Conservation (phyloP, 805 yeast genomes). For the Teunomyces atbi region DNA sequence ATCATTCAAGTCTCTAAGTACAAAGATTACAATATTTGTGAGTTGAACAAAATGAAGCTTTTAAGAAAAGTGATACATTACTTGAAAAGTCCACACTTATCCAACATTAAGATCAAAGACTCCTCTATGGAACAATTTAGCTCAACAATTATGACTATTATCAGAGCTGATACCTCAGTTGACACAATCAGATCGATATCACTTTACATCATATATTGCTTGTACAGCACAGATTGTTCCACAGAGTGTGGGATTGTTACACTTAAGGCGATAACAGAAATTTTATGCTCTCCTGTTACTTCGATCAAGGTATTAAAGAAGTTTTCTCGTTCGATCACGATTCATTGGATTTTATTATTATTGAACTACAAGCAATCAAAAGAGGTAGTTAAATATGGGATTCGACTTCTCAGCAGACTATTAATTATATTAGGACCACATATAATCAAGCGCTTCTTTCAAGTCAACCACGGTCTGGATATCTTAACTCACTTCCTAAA, state of each 20-base stretch:
- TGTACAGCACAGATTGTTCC: slow-evolving; percentile 43
- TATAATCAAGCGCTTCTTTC: slow-evolving; percentile 48
- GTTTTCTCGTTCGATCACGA: slow-evolving; percentile 53
- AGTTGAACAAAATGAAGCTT: slow-evolving; percentile 52
- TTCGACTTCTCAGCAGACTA: slow-evolving; percentile 50
- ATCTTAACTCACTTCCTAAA: slow-evolving; percentile 46
- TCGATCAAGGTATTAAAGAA: slow-evolving; percentile 40
- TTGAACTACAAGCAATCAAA: slow-evolving; percentile 37
- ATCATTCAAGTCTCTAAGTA: slow-evolving; percentile 48
- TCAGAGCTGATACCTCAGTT: slow-evolving; percentile 45
- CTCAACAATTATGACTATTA: slow-evolving; percentile 20
- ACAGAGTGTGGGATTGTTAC: slow-evolving; percentile 34
- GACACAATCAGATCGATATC: slow-evolving; percentile 54
- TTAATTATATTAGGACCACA: slow-evolving; percentile 46
- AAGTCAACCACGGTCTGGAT: slow-evolving; percentile 48
- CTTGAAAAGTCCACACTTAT: slow-evolving; percentile 31
- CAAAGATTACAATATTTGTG: slow-evolving; percentile 48
- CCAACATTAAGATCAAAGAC: slow-evolving; percentile 5
- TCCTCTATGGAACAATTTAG: slow-evolving; percentile 16
- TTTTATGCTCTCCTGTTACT: slow-evolving; percentile 39
- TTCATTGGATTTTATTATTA: slow-evolving; percentile 63
- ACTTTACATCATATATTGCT: slow-evolving; percentile 46
- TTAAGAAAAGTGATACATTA: slow-evolving; percentile 50
- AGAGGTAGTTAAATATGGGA: slow-evolving; percentile 37
- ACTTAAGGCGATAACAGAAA: slow-evolving; percentile 33